Evolutionary conservation across 1,139 yeast genomes (phyloP).

Genomic region (Lodderomyces pseudojiufengensis): DNA sequence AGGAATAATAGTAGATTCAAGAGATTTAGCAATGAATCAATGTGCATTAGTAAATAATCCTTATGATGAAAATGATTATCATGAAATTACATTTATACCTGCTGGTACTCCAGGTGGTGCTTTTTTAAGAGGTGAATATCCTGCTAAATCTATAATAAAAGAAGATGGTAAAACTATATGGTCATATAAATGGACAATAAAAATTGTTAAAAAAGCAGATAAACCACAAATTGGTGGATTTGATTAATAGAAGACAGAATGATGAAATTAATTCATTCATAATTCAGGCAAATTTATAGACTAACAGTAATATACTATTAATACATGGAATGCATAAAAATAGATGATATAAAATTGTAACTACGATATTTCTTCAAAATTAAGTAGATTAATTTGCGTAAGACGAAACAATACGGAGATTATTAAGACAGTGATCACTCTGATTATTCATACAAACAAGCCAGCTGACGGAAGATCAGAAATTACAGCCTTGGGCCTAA

Average conservation of each 20-base stretch:
- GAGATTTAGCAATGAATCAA: constrained; percentile 22
- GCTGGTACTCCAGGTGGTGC: constrained; percentile 36
- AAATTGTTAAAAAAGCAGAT: constrained; percentile 22
- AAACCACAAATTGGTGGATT: constrained; percentile 20
- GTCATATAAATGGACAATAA: constrained; percentile 26
- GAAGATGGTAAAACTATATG: constrained; percentile 26
- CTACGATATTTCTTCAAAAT: too few species aligned
- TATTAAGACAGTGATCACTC: too few species aligned
- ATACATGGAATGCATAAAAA: too few species aligned
- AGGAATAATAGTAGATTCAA: constrained; percentile 27
- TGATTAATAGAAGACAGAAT: constrained; percentile 9
- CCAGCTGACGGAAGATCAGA: too few species aligned
- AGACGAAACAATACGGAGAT: too few species aligned
- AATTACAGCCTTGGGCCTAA: too few species aligned
- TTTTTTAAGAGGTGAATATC: constrained; percentile 31
- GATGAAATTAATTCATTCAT: too few species aligned
- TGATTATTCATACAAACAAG: too few species aligned
- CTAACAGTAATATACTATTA: too few species aligned
- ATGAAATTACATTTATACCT: constrained; percentile 24
- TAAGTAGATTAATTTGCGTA: too few species aligned
- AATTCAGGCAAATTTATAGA: too few species aligned
- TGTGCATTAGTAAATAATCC: constrained; percentile 19
- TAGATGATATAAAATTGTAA: too few species aligned
- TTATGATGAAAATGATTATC: constrained; percentile 14
- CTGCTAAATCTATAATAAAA: constrained; percentile 26